A percentile compares a stretch with the other conserved stretches of the same genome.
These are phyloP conservation scores for Hypericum perforatum DNA, from an alignment of 345 rosid genomes.

Conservation along the genomic window DNA sequence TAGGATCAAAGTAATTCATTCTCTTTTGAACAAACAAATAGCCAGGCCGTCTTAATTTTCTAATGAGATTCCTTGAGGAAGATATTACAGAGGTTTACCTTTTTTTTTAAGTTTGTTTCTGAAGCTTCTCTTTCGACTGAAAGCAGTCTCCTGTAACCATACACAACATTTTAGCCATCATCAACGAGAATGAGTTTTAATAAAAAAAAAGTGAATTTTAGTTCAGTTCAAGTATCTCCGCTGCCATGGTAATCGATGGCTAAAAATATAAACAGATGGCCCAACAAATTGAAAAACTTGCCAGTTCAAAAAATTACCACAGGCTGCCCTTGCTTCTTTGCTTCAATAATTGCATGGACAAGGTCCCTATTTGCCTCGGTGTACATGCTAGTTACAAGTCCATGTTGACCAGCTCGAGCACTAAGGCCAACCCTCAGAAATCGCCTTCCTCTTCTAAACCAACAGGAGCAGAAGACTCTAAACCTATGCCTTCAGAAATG, in stretches of 20 bases:
- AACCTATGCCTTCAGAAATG: constrained; percentile 19
- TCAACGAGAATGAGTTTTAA: neutral
- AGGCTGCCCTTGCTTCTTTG: constrained; percentile 61
- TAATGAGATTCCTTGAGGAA: neutral
- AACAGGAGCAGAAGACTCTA: constrained; percentile 18
- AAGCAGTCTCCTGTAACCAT: constrained; percentile 50
- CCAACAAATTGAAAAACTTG: no score
- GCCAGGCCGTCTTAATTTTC: neutral
- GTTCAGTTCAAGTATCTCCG: no score
- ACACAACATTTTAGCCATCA: constrained; percentile 9
- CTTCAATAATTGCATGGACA: constrained; percentile 69
- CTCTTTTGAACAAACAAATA: no score
- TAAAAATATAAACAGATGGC: no score
- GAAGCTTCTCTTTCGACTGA: constrained; percentile 72
- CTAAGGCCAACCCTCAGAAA: constrained; percentile 86
- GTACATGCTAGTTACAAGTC: constrained; percentile 85
- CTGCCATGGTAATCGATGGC: no score
- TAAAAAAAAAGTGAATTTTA: neutral
- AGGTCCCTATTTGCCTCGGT: constrained; percentile 65
- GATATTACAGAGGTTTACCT: constrained; percentile 13
- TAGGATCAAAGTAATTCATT: no score
- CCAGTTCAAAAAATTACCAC: constrained; percentile 44
- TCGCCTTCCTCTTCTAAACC: constrained; percentile 22
- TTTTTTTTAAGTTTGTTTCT: constrained; percentile 66
- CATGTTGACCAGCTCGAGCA: constrained; percentile 91